phyloP scores from a whole-genome alignment of 179 eudicot species.

The Silene noctiflora region DNA sequence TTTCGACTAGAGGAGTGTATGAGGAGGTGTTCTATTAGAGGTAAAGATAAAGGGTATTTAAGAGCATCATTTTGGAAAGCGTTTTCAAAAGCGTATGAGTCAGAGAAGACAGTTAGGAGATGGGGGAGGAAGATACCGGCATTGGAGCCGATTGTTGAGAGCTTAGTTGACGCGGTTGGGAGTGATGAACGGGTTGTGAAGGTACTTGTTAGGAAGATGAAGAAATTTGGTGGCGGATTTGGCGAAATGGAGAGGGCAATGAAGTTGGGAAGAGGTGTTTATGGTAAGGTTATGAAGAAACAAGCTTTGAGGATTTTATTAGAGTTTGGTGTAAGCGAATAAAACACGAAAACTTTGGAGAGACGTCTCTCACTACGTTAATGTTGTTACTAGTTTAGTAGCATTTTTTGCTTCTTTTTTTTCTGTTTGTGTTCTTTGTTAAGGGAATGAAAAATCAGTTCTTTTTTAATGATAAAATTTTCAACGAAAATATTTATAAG shows the following conservation, averaged over 20 bases:
- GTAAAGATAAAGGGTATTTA: conserved; percentile 66
- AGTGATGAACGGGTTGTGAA: conserved; percentile 68
- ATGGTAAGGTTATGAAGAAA: conserved; percentile 81
- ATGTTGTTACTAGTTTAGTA: conserved; percentile 7
- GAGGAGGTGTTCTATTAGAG: conserved; percentile 60
- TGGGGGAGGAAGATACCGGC: conserved; percentile 79
- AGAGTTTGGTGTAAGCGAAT: conserved; percentile 38
- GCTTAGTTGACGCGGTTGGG: conserved; percentile 66
- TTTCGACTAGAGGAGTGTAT: conserved; percentile 69
- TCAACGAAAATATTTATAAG: too few species aligned
- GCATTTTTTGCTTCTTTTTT: background rate
- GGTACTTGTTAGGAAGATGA: conserved; percentile 50
- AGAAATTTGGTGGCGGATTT: conserved; percentile 42
- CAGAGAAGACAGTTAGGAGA: conserved; percentile 54
- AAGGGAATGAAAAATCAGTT: too few species aligned
- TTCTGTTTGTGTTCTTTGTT: background rate
- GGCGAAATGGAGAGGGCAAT: conserved; percentile 75
- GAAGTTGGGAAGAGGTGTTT: conserved; percentile 85
- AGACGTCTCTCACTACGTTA: too few species aligned
- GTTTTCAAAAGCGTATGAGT: conserved; percentile 44
- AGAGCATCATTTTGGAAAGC: conserved; percentile 83
- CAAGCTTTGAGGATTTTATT: conserved; percentile 67
- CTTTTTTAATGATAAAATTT: too few species aligned
- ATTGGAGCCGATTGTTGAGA: conserved; percentile 54
- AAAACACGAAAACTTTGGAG: background rate